Percentiles rank a stretch among this genome's conserved stretches.
These are phyloP conservation scores for Falciphora oryzae DNA, from an alignment of 2,329 filamentous ascomycete genomes.

Conservation along the genomic window DNA sequence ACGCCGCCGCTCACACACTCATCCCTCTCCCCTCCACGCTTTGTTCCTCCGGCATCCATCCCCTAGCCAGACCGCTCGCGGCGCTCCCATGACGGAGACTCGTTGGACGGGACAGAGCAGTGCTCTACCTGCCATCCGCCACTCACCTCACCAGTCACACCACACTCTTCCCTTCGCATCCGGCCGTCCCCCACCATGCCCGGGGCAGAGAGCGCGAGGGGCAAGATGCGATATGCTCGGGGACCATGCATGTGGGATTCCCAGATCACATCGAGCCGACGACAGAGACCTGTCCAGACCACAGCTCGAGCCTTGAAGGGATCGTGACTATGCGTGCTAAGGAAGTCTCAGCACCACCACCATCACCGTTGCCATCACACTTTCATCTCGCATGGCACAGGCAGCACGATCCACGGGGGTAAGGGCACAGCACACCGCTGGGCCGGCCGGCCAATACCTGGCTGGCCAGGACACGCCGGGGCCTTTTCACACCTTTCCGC, in stretches of 20 bases:
- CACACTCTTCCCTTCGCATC: not conserved
- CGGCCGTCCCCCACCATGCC: not conserved
- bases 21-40: too few species aligned
- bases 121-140: not conserved
- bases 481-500: not conserved
- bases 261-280: not conserved
- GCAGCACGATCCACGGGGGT: not conserved
- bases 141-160: not conserved
- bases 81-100: too few species aligned
- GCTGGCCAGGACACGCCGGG: not conserved
- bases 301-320: too few species aligned
- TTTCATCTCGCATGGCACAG: not conserved
- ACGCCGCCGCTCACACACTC: too few species aligned
- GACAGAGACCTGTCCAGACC: not conserved
- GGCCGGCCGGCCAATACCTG: too few species aligned
- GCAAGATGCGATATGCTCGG: not conserved
- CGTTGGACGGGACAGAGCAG: not conserved
- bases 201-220: not conserved
- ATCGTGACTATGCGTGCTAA: too few species aligned
- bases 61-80: too few species aligned
- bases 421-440: not conserved
- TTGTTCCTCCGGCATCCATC: too few species aligned
- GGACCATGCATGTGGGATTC: not conserved
- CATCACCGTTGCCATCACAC: not conserved
- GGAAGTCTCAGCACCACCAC: not conserved